Evolutionary conservation across 495 filamentous ascomycete genomes (phyloP), one percentile per base, ranked within the genome.

Genomic region (Penicillium pulvis): DNA sequence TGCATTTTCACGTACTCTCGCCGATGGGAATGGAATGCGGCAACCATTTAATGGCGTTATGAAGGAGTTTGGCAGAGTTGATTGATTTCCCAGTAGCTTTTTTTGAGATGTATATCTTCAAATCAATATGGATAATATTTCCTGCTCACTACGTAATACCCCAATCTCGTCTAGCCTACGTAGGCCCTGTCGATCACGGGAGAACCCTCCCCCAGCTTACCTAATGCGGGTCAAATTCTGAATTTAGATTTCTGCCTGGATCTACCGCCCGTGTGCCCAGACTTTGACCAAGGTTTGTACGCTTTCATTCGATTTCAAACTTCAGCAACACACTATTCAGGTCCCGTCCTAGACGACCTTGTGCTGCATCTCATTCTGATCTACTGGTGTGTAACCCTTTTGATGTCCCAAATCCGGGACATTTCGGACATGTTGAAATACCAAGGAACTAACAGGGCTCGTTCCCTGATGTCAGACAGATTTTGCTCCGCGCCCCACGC

Each of bases 381-480:
- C 14, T 17, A 17, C 10, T 23, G 26, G 49, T 65, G 44, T 63
- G 59, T 60, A 23, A 60, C 45, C 35, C 35, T 23, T 24, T 14
- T 23, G 16, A 41, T 36, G 26, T 31, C 16, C 16, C 26, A 31
- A 49, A 16, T 24, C 46, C 16, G 46, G 24, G 26, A 17, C 46
- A 31, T 49, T 14, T 28, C n/a, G 14, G 16, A 16, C 23, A 8
- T 30, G 46, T 49, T 49, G 14, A 49, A 23, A 49, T 31, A 49
- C 26, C 46, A 49, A 49, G 46, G 26, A 49, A 49, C 46, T 51
- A 50, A 51, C 28, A 11, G 36, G 49, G 12, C 54, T 53, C 54
- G 33, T 57, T 48, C 44, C 56, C 65, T 67, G 65, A 65, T 68
- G 67, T 70, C 65, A 66, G 56, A 59, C 65, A 65, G 45, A 67